Evolutionary conservation across 306 rosid genomes (phyloP).

Genomic region (Lathyrus oleraceus): DNA sequence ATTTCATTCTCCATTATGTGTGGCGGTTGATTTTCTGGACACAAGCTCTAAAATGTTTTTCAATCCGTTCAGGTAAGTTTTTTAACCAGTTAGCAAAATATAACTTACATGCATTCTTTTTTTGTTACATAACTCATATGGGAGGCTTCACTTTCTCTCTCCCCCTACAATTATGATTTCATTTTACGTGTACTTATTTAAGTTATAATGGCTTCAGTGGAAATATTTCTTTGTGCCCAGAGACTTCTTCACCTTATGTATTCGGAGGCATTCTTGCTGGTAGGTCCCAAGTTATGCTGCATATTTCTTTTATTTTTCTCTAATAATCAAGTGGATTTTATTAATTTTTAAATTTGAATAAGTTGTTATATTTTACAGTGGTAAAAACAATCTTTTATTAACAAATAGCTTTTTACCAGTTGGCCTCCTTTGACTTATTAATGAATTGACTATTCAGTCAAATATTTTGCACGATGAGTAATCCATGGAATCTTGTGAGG

Average conservation of each 20-base stretch:
- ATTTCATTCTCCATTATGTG: constrained; percentile 71
- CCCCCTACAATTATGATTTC: constrained; percentile 18
- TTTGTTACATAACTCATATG: constrained; percentile 29
- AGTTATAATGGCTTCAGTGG: constrained; percentile 66
- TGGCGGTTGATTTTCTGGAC: constrained; percentile 73
- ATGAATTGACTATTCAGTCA: constrained; percentile 14
- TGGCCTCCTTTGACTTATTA: neutral
- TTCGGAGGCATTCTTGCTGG: constrained; percentile 98
- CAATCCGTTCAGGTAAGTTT: constrained; percentile 86
- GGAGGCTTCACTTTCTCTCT: constrained; percentile 2
- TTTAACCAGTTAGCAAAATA: constrained; percentile 28
- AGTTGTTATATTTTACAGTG: constrained; percentile 7
- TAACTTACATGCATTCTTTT: constrained; percentile 14
- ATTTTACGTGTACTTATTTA: constrained; percentile 34
- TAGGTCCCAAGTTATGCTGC: constrained; percentile 48
- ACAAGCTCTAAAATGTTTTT: constrained; percentile 65
- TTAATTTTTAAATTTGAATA: neutral
- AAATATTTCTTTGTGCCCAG: constrained; percentile 68
- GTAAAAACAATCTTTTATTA: constrained; percentile 1
- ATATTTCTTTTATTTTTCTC: constrained; percentile 33
- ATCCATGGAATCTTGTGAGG: constrained; percentile 20
- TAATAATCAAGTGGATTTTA: neutral
- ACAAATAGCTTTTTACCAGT: neutral
- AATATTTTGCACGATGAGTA: constrained; percentile 23
- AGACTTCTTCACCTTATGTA: constrained; percentile 56